Evolutionary conservation across 495 filamentous ascomycete species (phyloP).

Genomic region (Xylaria flabelliformis): DNA sequence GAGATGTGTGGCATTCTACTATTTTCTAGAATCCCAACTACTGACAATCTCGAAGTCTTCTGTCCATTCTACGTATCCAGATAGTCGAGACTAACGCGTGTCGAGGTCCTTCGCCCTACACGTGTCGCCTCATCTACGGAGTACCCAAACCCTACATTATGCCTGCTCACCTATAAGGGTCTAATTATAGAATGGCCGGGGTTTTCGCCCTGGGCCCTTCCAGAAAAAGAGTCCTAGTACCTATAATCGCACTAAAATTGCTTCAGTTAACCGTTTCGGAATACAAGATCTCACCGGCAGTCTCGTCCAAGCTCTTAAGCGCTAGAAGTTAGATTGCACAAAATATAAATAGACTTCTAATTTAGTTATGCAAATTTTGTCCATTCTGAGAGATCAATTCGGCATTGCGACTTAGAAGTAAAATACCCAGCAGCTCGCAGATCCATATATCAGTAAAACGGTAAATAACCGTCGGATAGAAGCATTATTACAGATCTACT

Average conservation of each 20-base stretch:
- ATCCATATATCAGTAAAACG: too few relatives aligned
- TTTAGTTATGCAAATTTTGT: not conserved
- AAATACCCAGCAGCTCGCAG: too few relatives aligned
- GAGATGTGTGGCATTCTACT: not conserved
- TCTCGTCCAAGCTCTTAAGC: not conserved
- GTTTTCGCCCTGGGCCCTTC: not conserved
- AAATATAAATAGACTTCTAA: constrained; percentile 1
- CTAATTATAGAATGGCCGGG: constrained; percentile 9
- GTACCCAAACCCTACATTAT: not conserved
- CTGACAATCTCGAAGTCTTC: not conserved
- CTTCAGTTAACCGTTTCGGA: not conserved
- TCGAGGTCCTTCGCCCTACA: not conserved
- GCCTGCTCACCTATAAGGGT: not conserved
- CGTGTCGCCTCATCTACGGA: not conserved
- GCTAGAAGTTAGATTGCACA: not conserved
- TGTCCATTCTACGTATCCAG: not conserved
- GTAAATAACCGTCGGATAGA: too few relatives aligned
- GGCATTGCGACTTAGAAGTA: too few relatives aligned
- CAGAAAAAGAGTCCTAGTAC: too few relatives aligned
- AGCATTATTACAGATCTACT: too few relatives aligned
- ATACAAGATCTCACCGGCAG: not conserved
- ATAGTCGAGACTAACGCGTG: not conserved
- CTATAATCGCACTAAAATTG: not conserved
- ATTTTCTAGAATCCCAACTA: not conserved
- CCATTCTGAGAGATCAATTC: too few relatives aligned